Evolutionary conservation across 208 protist genomes (phyloP), one percentile per base, ranked within the genome.

Genomic region (Wallacemonas rigidus): DNA sequence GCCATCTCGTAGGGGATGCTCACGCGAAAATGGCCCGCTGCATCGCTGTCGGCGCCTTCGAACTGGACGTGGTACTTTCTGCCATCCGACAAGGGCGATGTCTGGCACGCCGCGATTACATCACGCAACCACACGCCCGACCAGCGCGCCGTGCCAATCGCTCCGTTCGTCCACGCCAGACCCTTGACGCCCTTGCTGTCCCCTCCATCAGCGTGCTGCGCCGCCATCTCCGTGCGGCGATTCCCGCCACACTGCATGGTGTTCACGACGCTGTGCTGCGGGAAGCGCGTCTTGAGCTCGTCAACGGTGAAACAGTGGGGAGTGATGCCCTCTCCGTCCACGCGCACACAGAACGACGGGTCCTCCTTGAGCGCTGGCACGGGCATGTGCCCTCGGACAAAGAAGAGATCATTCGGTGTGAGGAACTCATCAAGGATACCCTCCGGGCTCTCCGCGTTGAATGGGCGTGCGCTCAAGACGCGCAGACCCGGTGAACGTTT

Each of bases 191-290:
- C 60, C 53, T 75, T 78, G 43, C 57, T 53, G 14, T 15, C 12
- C n/a, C 36, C 43, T 43, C 60, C 55, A 2, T 65, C 35, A 3
- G 38, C 38, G 61, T 72, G 70, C 38, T 77, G 47, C 43, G 43
- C 69, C 17, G 51, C 57, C 77, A 90, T 87, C 63, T 85, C 85
- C 14, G 51, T 79, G 62, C 91, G 81, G 14, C 91, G 67, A 61
- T 96, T 96, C 43, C 91, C 91, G 53, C 82, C 88, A 74, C 91
- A 96, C 74, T 92, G 85, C 8, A 96, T 69, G 7, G 87, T 89
- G 56, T 56, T 64, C 3, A 72, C 57, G 14, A 94, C 54, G 26
- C 50, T 82, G n/a, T 80, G 44, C 62, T 82, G 57, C 2, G 71
- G 67, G 50, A 93, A 88, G 39, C 60, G 69, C 14, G 47, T 67